Evolutionary conservation across 768 basidiomycete species (phyloP).

Genomic region (Pleurotus citrinopileatus): DNA sequence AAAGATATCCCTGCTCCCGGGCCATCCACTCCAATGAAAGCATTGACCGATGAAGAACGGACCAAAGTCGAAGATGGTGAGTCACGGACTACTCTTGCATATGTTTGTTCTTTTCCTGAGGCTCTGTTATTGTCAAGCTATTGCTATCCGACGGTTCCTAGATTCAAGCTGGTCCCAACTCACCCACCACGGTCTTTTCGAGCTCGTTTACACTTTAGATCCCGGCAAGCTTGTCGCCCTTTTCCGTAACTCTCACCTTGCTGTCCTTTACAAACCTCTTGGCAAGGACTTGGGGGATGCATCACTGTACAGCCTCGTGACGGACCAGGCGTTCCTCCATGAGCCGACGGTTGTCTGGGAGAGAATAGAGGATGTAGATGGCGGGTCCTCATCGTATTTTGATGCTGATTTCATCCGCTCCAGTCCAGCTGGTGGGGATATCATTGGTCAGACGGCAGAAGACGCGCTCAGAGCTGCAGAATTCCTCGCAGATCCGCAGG

Average conservation of each 20-base stretch:
- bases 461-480: slow-evolving; percentile 52
- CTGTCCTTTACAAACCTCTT: slow-evolving; percentile 71
- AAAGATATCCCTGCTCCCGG: slow-evolving; percentile 16
- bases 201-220: slow-evolving; percentile 63
- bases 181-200: slow-evolving; percentile 86
- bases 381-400: slow-evolving; percentile 72
- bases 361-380: slow-evolving; percentile 84
- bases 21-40: slow-evolving; percentile 21
- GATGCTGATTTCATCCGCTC: slow-evolving; percentile 66
- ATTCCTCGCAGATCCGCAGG: slow-evolving; percentile 32
- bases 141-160: slow-evolving; percentile 66
- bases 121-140: too few species aligned
- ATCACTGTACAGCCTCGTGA: slow-evolving; percentile 78
- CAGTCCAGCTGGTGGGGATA: slow-evolving; percentile 77
- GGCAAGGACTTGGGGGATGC: slow-evolving; percentile 22
- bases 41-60: slow-evolving; percentile 51
- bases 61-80: slow-evolving; percentile 70
- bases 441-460: slow-evolving; percentile 70
- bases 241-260: slow-evolving; percentile 88
- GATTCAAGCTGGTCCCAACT: slow-evolving; percentile 75
- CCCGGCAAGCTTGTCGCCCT: slow-evolving; percentile 67
- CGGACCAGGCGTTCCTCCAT: slow-evolving; percentile 76
- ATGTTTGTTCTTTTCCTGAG: too few species aligned
- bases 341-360: slow-evolving; percentile 90
- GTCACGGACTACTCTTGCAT: too few species aligned